Percentiles rank a stretch among this genome's conserved stretches.
Conservation (phyloP, 2,329 filamentous ascomycete species). For the Cladorrhinum sp. region DNA sequence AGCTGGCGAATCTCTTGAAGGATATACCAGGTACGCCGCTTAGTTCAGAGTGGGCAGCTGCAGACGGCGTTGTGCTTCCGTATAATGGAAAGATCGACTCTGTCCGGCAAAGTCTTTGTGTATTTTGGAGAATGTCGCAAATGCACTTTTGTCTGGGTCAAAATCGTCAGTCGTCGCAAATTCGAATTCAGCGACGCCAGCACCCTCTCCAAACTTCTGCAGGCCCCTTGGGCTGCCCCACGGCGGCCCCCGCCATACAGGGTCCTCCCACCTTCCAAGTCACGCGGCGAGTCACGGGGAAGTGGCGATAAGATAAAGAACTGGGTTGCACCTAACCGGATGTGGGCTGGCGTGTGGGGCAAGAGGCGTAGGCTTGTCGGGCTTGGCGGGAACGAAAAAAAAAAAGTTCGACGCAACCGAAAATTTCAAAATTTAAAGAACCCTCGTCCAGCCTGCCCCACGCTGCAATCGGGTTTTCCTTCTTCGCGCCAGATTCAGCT, state of each 20-base stretch:
- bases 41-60: conserved; percentile 9
- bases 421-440: conserved; percentile 29
- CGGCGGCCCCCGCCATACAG: not conserved
- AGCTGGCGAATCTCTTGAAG: not conserved
- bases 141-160: conserved; percentile 18
- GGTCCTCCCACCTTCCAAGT: conserved; percentile 9
- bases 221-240: not conserved
- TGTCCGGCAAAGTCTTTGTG: conserved; percentile 29
- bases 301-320: conserved; percentile 17
- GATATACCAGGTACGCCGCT: too few species aligned
- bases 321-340: conserved; percentile 13
- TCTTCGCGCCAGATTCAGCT: conserved; percentile 27
- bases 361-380: conserved; percentile 10
- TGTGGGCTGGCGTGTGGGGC: conserved; percentile 21
- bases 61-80: conserved; percentile 7
- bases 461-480: conserved; percentile 23
- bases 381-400: conserved; percentile 22
- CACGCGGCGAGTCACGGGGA: conserved; percentile 23
- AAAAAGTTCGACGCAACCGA: conserved; percentile 27
- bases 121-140: conserved; percentile 10
- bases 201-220: conserved; percentile 12
- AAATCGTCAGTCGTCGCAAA: conserved; percentile 22
- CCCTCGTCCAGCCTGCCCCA: conserved; percentile 25
- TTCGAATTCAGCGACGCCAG: conserved; percentile 9
- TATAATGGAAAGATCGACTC: conserved; percentile 26